Evolutionary conservation across 164 flowering plant species (phyloP), one percentile per base, ranked within the genome.

Genomic region (Paratinospora sagittata): DNA sequence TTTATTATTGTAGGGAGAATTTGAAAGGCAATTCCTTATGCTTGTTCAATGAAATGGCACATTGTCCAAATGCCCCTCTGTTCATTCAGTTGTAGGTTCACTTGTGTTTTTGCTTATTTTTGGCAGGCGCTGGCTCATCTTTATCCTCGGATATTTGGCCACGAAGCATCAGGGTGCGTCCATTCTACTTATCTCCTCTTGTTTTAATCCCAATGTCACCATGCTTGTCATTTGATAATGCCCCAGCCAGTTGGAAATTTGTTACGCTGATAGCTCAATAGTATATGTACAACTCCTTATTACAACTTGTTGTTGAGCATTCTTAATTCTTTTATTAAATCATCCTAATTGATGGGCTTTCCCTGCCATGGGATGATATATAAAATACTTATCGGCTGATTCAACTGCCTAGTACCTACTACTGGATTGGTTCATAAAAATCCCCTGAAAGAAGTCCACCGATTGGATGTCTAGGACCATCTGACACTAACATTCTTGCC

Each of bases 111-210:
- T 49, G 58, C 58, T 49, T 39, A 77, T 61, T 8, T 49, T 72
- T 14, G 82, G 76, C 88, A 87, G 99, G 86, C 80, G 27, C 77
- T 72, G 6, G 75, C 85, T 27, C 74, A 75, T 61, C 61, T 90
- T 39, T 92, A 86, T 78, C 99, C 99, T 81, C 90, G 97, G 69
- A 91, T 95, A 69, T 92, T 91, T 73, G 99, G 99, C 57, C 97
- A 95, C 74, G 99, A 95, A 86, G 99, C 99, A 70, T 78, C 99
- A 61, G 99, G 97, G 97, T 94, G 41, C 62, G 67, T 80, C 64
- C 77, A 76, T 0, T 62, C 24, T 45, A 30, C 34, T 30, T 30
- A 63, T 74, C 37, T 41, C 17, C 45, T 26, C 58, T 34, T 69
- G 36, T 21, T 65, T 63, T 65, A 5, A 24, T 27, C 36, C 62